These are phyloP conservation scores for Heritiera fomes DNA, from an alignment of 345 rosid genomes.

Conservation along the genomic window DNA sequence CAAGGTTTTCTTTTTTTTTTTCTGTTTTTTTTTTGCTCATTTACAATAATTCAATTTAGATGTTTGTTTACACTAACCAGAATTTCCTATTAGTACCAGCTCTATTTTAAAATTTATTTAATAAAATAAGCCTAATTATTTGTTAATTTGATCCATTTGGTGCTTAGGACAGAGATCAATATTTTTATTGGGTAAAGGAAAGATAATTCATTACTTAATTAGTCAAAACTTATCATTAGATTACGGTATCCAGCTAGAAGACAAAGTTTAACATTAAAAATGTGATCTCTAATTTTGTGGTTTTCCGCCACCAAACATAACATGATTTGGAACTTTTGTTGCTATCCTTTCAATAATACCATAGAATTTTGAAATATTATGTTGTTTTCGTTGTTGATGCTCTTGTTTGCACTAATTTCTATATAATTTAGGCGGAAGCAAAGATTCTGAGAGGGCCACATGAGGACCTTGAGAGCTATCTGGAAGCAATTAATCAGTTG, in stretches of 20 bases:
- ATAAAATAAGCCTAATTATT: neutral
- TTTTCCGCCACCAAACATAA: neutral
- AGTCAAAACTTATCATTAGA: neutral
- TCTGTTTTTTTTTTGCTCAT: neutral
- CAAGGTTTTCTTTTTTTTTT: slow-evolving; percentile 47
- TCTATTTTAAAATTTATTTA: neutral
- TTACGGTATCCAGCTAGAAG: neutral
- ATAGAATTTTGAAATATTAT: neutral
- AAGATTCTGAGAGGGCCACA: slow-evolving; percentile 96
- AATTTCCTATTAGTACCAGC: neutral
- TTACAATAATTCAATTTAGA: slow-evolving; percentile 4
- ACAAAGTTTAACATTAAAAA: slow-evolving; percentile 12
- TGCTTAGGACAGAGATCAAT: neutral
- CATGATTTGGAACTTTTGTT: neutral
- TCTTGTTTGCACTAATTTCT: neutral
- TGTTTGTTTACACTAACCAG: neutral
- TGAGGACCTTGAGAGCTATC: slow-evolving; percentile 83
- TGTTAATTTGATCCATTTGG: neutral
- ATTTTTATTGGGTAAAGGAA: neutral
- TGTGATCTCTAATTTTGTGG: slow-evolving; percentile 29
- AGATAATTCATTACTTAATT: neutral
- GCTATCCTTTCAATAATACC: neutral
- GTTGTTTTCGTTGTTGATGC: neutral
- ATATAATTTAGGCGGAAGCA: slow-evolving; percentile 54
- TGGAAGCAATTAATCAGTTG: slow-evolving; percentile 90